Percentiles rank a stretch among this genome's conserved stretches.
These are phyloP conservation scores for Erodium trifolium DNA, from an alignment of 441 rosid genomes.

Conservation along the genomic window DNA sequence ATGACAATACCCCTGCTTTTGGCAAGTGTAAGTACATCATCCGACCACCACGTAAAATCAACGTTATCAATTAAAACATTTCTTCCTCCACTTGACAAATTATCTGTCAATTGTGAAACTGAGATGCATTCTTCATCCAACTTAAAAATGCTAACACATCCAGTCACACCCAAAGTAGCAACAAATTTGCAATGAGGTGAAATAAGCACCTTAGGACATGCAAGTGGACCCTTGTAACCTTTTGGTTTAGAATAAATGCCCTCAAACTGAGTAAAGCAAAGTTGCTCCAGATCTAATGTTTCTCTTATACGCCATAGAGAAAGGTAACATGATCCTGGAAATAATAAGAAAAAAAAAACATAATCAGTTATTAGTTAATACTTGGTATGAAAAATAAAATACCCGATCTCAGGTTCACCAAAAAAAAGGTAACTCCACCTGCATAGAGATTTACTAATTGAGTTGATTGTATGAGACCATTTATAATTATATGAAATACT, in stretches of 20 bases:
- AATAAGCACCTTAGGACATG: conserved; percentile 67
- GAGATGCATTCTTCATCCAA: conserved; percentile 38
- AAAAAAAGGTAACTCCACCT: neutral
- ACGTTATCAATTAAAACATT: conserved; percentile 38
- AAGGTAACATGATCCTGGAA: conserved; percentile 55
- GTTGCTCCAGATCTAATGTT: conserved; percentile 43
- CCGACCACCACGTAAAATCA: conserved; percentile 97
- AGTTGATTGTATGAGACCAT: neutral
- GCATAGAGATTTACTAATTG: neutral
- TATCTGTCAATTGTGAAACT: conserved; percentile 32
- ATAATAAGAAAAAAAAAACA: conserved; percentile 13
- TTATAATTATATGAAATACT: neutral
- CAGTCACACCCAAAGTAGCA: conserved; percentile 65
- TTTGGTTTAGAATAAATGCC: conserved; percentile 43
- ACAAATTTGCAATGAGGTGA: conserved; percentile 59
- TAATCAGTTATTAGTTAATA: neutral
- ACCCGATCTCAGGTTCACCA: neutral
- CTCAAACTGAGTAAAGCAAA: conserved; percentile 55
- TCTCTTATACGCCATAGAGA: conserved; percentile 60
- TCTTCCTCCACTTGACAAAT: conserved; percentile 19
- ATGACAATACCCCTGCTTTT: conserved; percentile 46
- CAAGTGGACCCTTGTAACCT: conserved; percentile 33
- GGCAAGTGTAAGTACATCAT: conserved; percentile 51
- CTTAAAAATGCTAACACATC: conserved; percentile 56
- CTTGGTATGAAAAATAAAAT: neutral